Conservation (phyloP, 306 rosid genomes). For the Pueraria montana region DNA sequence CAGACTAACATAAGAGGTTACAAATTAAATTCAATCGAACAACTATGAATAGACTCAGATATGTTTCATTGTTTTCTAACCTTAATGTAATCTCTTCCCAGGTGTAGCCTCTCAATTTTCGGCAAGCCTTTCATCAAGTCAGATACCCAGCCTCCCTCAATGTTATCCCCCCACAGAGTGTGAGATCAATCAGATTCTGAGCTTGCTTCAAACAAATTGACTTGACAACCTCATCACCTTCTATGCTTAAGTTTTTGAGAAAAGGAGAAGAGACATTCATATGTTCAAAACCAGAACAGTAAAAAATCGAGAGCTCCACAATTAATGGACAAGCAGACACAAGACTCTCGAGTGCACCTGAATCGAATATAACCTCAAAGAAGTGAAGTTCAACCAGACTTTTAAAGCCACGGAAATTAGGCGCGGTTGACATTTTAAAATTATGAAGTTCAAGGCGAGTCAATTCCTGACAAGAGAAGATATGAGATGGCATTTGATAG, state of each 20-base stretch:
- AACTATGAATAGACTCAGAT: neutral
- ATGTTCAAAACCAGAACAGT: constrained; percentile 22
- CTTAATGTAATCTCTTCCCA: neutral
- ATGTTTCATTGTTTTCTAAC: neutral
- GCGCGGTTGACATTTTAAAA: neutral
- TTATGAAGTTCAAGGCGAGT: neutral
- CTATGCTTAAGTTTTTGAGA: neutral
- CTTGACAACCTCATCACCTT: neutral
- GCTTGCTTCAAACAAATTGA: constrained; percentile 24
- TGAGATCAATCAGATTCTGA: constrained; percentile 1
- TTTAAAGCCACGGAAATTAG: constrained; percentile 28
- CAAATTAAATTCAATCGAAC: neutral
- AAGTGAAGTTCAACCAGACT: neutral
- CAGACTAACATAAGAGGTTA: neutral
- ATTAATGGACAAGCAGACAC: neutral
- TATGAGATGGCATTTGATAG: constrained; percentile 11
- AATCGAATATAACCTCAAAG: neutral
- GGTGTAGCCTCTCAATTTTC: neutral
- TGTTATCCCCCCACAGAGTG: neutral
- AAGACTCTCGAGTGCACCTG: constrained; percentile 23
- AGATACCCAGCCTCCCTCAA: neutral
- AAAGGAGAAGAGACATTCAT: constrained; percentile 18
- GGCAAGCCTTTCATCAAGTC: constrained; percentile 16
- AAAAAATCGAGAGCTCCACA: neutral
- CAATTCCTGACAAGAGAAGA: constrained; percentile 18